phyloP scores from a whole-genome alignment of 31 red algal species.

The Odonthalia washingtoniensis region DNA sequence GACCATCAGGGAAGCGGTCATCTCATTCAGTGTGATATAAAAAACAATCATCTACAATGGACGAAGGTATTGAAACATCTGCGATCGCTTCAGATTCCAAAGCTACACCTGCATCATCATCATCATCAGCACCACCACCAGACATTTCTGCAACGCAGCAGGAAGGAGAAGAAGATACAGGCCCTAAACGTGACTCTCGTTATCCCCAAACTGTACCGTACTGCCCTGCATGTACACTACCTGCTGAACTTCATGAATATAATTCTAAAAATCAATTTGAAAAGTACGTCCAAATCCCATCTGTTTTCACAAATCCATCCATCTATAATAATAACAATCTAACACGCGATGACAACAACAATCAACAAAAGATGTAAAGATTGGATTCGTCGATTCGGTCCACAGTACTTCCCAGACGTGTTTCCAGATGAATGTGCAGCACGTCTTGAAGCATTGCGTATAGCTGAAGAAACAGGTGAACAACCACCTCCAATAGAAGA shows the following conservation, averaged over 20 bases:
- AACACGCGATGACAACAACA: background rate
- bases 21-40: too few relatives aligned
- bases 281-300: slow-evolving; percentile 36
- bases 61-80: too few relatives aligned
- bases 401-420: slow-evolving; percentile 56
- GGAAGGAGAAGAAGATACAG: slow-evolving; percentile 4
- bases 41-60: too few relatives aligned
- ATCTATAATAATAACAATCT: background rate
- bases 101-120: too few relatives aligned
- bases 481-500: background rate
- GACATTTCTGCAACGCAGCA: too few relatives aligned
- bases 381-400: slow-evolving; percentile 58
- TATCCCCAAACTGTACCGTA: slow-evolving; percentile 74
- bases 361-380: slow-evolving; percentile 53
- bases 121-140: too few relatives aligned
- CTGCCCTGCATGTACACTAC: slow-evolving; percentile 63
- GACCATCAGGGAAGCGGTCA: too few relatives aligned
- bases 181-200: slow-evolving; percentile 29
- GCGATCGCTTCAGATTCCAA: too few relatives aligned
- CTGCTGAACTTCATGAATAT: slow-evolving; percentile 73
- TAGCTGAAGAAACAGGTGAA: slow-evolving; percentile 45
- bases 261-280: slow-evolving; percentile 58
- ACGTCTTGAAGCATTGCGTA: slow-evolving; percentile 50
- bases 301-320: background rate
- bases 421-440: slow-evolving; percentile 74